phyloP scores from a whole-genome alignment of 2,329 filamentous ascomycete genomes.

The Fusarium nanum region DNA sequence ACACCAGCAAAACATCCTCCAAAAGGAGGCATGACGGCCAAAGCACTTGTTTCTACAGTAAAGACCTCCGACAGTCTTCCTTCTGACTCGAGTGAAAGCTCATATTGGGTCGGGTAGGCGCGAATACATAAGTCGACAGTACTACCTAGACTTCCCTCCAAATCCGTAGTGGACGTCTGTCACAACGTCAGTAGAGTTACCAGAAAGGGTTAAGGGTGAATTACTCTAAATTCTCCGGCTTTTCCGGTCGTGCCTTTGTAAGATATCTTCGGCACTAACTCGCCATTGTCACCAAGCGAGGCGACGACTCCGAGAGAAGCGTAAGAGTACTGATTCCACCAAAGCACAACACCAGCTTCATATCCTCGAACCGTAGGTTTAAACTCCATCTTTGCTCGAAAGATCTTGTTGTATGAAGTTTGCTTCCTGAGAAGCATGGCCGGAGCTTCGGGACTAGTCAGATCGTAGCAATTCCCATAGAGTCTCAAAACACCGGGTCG shows the following conservation, averaged over 20 bases:
- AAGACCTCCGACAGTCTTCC: background rate
- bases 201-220: background rate
- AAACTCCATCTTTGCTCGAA: slow-evolving; percentile 60
- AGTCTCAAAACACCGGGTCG: slow-evolving; percentile 59
- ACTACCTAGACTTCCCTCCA: background rate
- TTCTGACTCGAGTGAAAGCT: background rate
- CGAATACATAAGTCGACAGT: background rate
- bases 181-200: background rate
- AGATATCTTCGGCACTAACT: background rate
- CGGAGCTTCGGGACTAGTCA: slow-evolving; percentile 62
- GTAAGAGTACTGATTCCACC: slow-evolving; percentile 62
- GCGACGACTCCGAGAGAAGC: slow-evolving; percentile 46
- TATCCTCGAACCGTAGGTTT: slow-evolving; percentile 54
- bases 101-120: slow-evolving; percentile 11
- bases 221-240: slow-evolving; percentile 24
- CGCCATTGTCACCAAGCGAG: background rate
- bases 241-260: slow-evolving; percentile 13
- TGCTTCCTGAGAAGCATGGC: slow-evolving; percentile 67
- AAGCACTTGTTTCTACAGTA: background rate
- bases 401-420: slow-evolving; percentile 55
- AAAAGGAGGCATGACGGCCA: slow-evolving; percentile 33
- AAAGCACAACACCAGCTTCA: slow-evolving; percentile 66
- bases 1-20: slow-evolving; percentile 40
- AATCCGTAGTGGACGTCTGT: background rate
- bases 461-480: slow-evolving; percentile 63